Evolutionary conservation across 768 basidiomycete species (phyloP).

Genomic region (Tylopilus intermedius): DNA sequence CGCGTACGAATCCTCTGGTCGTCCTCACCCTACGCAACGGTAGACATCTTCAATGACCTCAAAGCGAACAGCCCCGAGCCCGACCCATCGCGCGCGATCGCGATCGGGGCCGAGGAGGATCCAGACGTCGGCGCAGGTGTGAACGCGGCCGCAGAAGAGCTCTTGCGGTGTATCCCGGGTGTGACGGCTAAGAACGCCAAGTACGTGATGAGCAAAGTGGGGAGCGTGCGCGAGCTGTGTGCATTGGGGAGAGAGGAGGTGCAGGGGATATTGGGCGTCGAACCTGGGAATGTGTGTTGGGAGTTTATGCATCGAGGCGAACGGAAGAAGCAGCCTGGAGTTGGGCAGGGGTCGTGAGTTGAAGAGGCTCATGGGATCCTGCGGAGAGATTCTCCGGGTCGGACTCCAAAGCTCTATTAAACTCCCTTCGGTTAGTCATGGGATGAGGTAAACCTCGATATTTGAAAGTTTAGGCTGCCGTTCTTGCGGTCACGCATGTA

Average conservation of each 20-base stretch:
- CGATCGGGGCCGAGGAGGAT: slow-evolving; percentile 77
- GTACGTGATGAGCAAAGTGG: slow-evolving; percentile 78
- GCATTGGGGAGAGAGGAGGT: slow-evolving; percentile 56
- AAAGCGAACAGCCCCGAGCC: slow-evolving; percentile 80
- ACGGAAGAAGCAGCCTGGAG: slow-evolving; percentile 2
- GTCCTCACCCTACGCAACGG: slow-evolving; percentile 87
- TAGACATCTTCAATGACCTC: slow-evolving; percentile 89
- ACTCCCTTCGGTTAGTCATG: too few relatives aligned
- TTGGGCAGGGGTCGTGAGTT: neutral
- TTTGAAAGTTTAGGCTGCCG: too few relatives aligned
- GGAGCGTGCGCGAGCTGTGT: slow-evolving; percentile 71
- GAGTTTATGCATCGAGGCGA: slow-evolving; percentile 80
- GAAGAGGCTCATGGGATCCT: neutral
- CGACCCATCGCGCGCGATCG: slow-evolving; percentile 66
- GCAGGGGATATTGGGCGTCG: slow-evolving; percentile 72
- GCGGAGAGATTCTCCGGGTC: too few relatives aligned
- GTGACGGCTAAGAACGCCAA: slow-evolving; percentile 80
- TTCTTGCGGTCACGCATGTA: too few relatives aligned
- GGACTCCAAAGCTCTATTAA: too few relatives aligned
- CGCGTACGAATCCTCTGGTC: slow-evolving; percentile 95
- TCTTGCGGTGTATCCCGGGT: slow-evolving; percentile 78
- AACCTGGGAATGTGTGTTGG: slow-evolving; percentile 75
- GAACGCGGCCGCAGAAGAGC: slow-evolving; percentile 75
- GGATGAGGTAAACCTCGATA: too few relatives aligned
- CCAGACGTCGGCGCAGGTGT: slow-evolving; percentile 61